phyloP scores from a whole-genome alignment of 441 rosid species.

The Adansonia madagascariensis region DNA sequence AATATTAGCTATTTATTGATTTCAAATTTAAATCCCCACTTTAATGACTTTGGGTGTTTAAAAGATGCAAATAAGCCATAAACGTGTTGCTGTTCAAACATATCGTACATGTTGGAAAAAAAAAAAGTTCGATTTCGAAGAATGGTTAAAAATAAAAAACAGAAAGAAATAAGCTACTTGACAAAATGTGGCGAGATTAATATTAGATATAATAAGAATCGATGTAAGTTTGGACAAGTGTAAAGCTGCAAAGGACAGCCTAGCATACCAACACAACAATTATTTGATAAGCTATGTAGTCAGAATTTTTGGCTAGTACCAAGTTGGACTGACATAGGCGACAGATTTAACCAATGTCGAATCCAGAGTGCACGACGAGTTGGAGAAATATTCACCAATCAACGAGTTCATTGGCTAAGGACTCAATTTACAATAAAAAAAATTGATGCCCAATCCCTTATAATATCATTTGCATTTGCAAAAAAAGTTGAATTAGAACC shows the following conservation, averaged over 20 bases:
- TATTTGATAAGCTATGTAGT: not conserved
- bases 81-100: no score
- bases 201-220: not conserved
- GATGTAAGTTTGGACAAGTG: not conserved
- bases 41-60: constrained; percentile 24
- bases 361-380: not conserved
- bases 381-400: not conserved
- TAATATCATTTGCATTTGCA: not conserved
- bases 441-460: not conserved
- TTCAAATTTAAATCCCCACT: not conserved
- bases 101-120: no score
- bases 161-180: not conserved
- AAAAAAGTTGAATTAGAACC: not conserved
- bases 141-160: no score
- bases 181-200: constrained; percentile 3
- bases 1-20: not conserved
- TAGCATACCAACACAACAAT: not conserved
- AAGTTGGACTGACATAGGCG: not conserved
- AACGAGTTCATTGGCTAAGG: not conserved
- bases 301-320: not conserved
- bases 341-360: not conserved
- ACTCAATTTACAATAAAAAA: not conserved
- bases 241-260: not conserved
- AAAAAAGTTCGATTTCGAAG: no score
- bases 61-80: no score